phyloP scores from a whole-genome alignment of 2,329 filamentous ascomycete species.

The Mycocentrospora acerina region DNA sequence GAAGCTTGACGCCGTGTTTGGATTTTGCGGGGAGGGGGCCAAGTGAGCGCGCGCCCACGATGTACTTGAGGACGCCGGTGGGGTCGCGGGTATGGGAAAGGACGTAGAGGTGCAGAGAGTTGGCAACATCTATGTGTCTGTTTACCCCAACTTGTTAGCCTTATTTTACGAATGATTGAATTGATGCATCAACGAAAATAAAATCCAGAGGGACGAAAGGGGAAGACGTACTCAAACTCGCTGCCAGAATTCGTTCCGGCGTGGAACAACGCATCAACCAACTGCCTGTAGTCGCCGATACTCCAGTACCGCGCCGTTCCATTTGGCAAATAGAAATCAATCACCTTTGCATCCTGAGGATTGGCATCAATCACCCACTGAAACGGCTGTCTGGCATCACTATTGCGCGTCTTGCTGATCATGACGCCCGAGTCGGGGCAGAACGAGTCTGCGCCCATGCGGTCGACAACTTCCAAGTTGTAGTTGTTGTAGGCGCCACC shows the following conservation, averaged over 20 bases:
- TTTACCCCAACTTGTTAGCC: too few species aligned
- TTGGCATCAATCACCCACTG: slow-evolving; percentile 59
- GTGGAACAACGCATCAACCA: slow-evolving; percentile 58
- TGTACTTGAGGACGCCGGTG: slow-evolving; percentile 51
- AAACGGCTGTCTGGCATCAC: slow-evolving; percentile 47
- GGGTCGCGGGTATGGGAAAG: slow-evolving; percentile 47
- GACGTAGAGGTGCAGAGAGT: slow-evolving; percentile 55
- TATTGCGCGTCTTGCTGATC: slow-evolving; percentile 56
- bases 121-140: slow-evolving; percentile 43
- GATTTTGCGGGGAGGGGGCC: slow-evolving; percentile 38
- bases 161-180: too few species aligned
- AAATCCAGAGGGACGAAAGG: too few species aligned
- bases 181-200: too few species aligned
- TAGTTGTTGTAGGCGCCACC: slow-evolving; percentile 55
- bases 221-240: slow-evolving; percentile 48
- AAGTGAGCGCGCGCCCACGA: slow-evolving; percentile 50
- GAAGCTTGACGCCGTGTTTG: slow-evolving; percentile 42
- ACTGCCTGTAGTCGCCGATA: slow-evolving; percentile 56
- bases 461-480: slow-evolving; percentile 56
- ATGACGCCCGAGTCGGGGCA: slow-evolving; percentile 55
- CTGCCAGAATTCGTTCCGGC: slow-evolving; percentile 56
- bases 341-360: slow-evolving; percentile 53
- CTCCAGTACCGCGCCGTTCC: slow-evolving; percentile 52
- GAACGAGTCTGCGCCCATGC: slow-evolving; percentile 58
- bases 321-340: slow-evolving; percentile 55